Evolutionary conservation across 345 rosid genomes (phyloP), one percentile per base, ranked within the genome.

Genomic region (Aquilaria yunnanensis): DNA sequence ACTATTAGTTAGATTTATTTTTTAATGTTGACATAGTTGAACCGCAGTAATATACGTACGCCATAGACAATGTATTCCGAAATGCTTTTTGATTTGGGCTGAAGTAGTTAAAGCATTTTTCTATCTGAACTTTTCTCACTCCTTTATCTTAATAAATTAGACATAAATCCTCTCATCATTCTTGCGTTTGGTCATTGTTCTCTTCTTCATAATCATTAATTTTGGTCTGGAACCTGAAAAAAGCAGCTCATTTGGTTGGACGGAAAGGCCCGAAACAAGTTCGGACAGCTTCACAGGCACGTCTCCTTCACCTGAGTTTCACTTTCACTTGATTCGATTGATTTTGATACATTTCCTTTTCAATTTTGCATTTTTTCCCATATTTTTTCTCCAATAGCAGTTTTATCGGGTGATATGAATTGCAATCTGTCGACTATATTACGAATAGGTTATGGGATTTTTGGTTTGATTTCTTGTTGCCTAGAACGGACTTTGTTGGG

Each of bases 351-450:
- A 55, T 49, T 54, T 55, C 5, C 5, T 5, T 23, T 41, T 47
- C 5, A 54, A 10, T 0, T 51, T 48, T 32, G 9, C n/a, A 16
- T 14, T 6, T 12, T 29, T 29, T 37, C 43, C 43, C 60, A 12
- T 58, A 3, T 57, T 61, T 34, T 51, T 41, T 60, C 64, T 41
- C 47, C 61, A 55, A 12, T 63, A 10, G 13, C 53, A 59, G 61
- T 70, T 67, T 63, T 58, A 37, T 63, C 82, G 72, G 76, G 78
- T 70, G 70, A 74, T 56, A 46, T 50, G 71, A 67, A 64, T 74
- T 67, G 60, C 57, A 56, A 37, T 37, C 34, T 66, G 16, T 73
- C 47, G 57, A 65, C 60, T 54, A 37, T 50, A 49, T 37, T 63
- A 33, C 58, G 50, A 69, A 9, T 16, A 52, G 56, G 67, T 31